Percentiles rank a stretch among this genome's conserved stretches.
Evolutionary conservation across 305 asterid species (phyloP).

Genomic region (Fraxinus ornus): DNA sequence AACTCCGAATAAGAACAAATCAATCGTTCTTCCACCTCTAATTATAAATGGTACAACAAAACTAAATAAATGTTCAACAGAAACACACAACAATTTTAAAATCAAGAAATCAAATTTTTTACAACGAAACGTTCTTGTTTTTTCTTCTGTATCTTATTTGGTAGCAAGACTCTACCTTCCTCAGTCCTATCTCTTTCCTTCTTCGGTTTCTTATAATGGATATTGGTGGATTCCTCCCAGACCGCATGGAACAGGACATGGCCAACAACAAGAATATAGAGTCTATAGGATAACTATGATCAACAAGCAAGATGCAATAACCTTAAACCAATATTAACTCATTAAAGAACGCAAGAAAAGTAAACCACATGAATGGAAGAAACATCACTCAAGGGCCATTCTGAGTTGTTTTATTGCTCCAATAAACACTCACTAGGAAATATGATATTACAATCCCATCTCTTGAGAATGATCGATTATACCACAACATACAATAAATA

Average conservation of each 20-base stretch:
- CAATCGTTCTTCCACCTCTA: neutral
- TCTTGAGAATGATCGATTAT: neutral
- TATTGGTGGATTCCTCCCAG: too few species aligned
- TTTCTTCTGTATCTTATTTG: neutral
- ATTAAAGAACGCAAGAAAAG: neutral
- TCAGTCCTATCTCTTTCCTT: neutral
- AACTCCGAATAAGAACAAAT: neutral
- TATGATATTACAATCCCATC: constrained; percentile 11
- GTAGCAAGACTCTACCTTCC: neutral
- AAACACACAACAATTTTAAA: neutral
- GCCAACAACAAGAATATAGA: neutral
- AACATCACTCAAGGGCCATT: neutral
- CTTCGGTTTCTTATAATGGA: too few species aligned
- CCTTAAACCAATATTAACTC: neutral
- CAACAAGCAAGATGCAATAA: neutral
- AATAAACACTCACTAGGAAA: neutral
- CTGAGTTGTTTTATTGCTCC: constrained; percentile 5
- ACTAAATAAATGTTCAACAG: neutral
- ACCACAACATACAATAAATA: neutral
- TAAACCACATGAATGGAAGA: neutral
- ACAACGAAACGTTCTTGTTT: neutral
- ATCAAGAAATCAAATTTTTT: neutral
- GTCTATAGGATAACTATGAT: neutral
- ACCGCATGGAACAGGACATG: neutral
- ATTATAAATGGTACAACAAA: neutral